Evolutionary conservation across 2,329 filamentous ascomycete species (phyloP).

Genomic region (Penicillium oxalicum): DNA sequence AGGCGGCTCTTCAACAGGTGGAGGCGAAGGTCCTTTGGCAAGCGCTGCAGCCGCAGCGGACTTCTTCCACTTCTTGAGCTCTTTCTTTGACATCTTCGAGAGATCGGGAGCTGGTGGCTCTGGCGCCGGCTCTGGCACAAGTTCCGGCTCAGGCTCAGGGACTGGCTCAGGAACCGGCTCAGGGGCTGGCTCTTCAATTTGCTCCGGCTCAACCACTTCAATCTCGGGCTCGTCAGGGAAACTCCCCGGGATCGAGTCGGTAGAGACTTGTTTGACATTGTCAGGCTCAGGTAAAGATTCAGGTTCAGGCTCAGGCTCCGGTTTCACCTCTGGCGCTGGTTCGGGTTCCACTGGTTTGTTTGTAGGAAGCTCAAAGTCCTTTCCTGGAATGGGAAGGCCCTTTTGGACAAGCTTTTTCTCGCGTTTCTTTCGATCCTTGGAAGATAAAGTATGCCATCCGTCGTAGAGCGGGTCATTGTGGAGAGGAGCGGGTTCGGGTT

Average conservation of each 20-base stretch:
- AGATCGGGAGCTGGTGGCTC: conserved; percentile 18
- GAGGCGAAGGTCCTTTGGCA: conserved; percentile 14
- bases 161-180: conserved; percentile 19
- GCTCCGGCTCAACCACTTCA: not conserved
- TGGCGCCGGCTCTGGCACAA: conserved; percentile 10
- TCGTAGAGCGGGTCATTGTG: conserved; percentile 35
- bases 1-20: conserved; percentile 32
- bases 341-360: conserved; percentile 18
- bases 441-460: conserved; percentile 29
- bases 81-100: conserved; percentile 21
- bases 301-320: conserved; percentile 17
- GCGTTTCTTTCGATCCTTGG: conserved; percentile 44
- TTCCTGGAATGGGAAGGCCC: conserved; percentile 27
- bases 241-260: conserved; percentile 49
- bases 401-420: conserved; percentile 27
- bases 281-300: conserved; percentile 16
- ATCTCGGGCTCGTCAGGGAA: conserved; percentile 45
- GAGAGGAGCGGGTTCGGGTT: conserved; percentile 24
- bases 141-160: conserved; percentile 30
- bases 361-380: conserved; percentile 23
- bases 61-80: conserved; percentile 27
- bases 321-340: conserved; percentile 12
- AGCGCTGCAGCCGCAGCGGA: conserved; percentile 17
- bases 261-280: conserved; percentile 33
- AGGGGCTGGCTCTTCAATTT: not conserved